Conservation (phyloP, 306 rosid genomes). For the Oemleria cerasiformis region DNA sequence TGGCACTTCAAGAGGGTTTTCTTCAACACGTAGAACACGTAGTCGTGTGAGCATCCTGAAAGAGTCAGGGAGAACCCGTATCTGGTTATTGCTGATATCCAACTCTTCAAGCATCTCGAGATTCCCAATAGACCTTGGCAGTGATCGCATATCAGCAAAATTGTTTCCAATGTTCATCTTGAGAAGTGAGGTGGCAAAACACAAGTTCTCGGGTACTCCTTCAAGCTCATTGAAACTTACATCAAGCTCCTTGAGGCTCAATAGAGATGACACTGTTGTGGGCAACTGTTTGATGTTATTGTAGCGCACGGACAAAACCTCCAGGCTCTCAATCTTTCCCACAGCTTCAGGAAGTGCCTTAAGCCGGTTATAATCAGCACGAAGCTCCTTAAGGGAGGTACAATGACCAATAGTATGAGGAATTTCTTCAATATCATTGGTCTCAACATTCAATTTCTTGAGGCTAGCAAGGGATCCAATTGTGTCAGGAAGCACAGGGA, state of each 20-base stretch:
- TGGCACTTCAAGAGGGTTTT: constrained; percentile 90
- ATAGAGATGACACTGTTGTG: constrained; percentile 75
- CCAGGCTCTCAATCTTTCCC: constrained; percentile 73
- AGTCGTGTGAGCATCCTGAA: constrained; percentile 62
- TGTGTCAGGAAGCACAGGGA: constrained; percentile 61
- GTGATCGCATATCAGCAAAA: constrained; percentile 68
- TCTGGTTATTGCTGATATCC: constrained; percentile 89
- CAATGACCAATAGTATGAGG: constrained; percentile 77
- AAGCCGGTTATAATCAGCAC: constrained; percentile 67
- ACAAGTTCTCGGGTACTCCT: constrained; percentile 79
- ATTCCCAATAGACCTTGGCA: constrained; percentile 85
- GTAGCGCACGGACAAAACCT: constrained; percentile 71
- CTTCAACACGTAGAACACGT: constrained; percentile 64
- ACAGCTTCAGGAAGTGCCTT: constrained; percentile 90
- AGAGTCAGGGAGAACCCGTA: constrained; percentile 72
- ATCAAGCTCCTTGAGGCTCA: constrained; percentile 70
- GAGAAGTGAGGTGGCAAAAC: constrained; percentile 78
- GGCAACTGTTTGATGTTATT: constrained; percentile 77
- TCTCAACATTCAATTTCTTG: constrained; percentile 62
- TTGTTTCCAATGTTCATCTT: constrained; percentile 84
- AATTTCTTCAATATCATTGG: constrained; percentile 78
- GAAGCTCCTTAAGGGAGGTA: constrained; percentile 65
- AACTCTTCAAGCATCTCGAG: constrained; percentile 88
- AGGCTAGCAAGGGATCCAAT: constrained; percentile 69
- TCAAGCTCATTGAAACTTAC: constrained; percentile 91